Base-by-base conservation (phyloP, 768 basidiomycete genomes). In the Mycena latifolia region DNA sequence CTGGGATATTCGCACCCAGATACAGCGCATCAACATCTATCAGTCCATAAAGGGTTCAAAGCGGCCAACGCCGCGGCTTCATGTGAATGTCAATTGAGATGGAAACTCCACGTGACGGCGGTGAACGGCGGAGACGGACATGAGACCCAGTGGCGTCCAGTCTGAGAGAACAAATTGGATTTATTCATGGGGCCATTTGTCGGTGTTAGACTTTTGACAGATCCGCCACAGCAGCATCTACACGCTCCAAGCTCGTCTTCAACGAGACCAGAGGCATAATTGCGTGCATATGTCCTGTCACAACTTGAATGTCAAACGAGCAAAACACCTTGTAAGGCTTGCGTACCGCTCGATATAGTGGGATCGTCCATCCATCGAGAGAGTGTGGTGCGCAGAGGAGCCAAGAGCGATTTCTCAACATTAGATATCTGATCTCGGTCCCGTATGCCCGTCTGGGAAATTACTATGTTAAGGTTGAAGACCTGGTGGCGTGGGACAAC, bases 391-490 rank as follows among this genome's bases (percentile, higher is more conserved):
- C 82, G 77, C 53, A 90, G 65, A 0, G 88, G 88, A 7, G 69
- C 63, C 31, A 90, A 71, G 9, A 90, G 67, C 8, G 76, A 82
- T 41, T 73, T 70, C 56, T 88, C 82, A 9, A 88, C 75, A 43
- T 78, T 82, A 24, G 71, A 63, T n/a, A 85, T 67, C 37, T 81
- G 82, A 63, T 82, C 82, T 50, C 68, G 65, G 56, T 85, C 83
- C 5, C 84, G 81, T 10, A 89, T 79, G 1, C 83, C 86, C 15
- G 87, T 89, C 89, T 90, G 61, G 28, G 62, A 48, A 18, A 51
- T 4, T 2, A 37, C 22, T 33, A 29, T 46, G 20, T 54, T 31
- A n/a, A 12, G 50, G 25, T 45, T 35, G 33, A 35, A 35, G 29
- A 15, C 41, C 8, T 11, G 15, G 5, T 15, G 50, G 11, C 14